Base-by-base conservation (phyloP, 2,329 filamentous ascomycete genomes). In the Delphinella strobiligena region DNA sequence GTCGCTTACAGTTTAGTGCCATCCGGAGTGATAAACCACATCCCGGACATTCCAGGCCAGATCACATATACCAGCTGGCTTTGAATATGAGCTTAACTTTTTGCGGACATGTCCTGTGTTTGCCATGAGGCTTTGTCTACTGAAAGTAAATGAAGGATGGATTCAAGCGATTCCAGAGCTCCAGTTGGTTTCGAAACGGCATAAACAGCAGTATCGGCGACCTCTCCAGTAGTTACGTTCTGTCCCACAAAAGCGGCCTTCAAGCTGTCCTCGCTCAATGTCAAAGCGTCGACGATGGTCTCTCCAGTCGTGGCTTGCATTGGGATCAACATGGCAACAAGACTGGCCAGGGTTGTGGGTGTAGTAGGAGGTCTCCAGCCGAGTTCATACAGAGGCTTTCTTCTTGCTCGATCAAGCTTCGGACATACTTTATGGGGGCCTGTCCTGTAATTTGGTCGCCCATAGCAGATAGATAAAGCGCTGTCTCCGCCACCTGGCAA, bases 401-500 rank as follows among this genome's bases (percentile, higher is more conserved):
- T 45, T 61, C 59, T 48, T 61, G 27, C 45, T 59, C 56, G 38
- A 63, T 61, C 42, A 61, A 47, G 10, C 45, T 50, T 17, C 50
- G 51, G 9, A 61, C 51, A 45, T 53, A 61, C 22, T 60, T 51
- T 16, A 61, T 29, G 1, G 51, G 50, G 2, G 58, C 54, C 18
- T 55, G 49, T 10, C 58, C 59, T 8, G 47, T 52, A 7, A 47
- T 38, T 18, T 51, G 54, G 41, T 57, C 49, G 24, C 57, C 54
- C 52, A 63, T 58, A 2, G 54, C 49, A 22, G 54, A 53, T 19
- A 62, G 44, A 37, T 58, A 62, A n/a, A 62, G 41, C 0, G 57
- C 55, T 2, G 56, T 60, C 49, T 63, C 60, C 34, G 56, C 56
- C 41, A 60, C 60, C n/a, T 49, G 50, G 30, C 59, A 49, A 36